Percentiles rank a stretch among this genome's conserved stretches.
Evolutionary conservation across 768 basidiomycete species (phyloP).

Genomic region (Pleurotus eryngii): DNA sequence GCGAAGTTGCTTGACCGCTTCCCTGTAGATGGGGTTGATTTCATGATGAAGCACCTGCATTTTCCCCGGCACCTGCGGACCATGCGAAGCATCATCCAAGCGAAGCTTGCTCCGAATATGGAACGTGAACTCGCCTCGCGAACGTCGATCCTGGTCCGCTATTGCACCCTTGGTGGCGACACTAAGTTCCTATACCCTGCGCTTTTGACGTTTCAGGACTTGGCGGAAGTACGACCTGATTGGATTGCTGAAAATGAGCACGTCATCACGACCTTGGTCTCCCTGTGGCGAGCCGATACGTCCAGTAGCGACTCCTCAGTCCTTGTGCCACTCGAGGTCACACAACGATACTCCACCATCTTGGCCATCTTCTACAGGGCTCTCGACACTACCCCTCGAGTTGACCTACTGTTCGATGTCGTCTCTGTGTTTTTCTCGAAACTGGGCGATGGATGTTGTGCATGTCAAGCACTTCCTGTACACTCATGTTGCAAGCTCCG

Average conservation of each 20-base stretch:
- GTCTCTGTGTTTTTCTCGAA: slow-evolving; percentile 77
- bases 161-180: slow-evolving; percentile 50
- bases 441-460: slow-evolving; percentile 78
- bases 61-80: slow-evolving; percentile 81
- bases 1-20: slow-evolving; percentile 92
- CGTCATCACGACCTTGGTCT: slow-evolving; percentile 68
- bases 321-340: slow-evolving; percentile 40
- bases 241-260: slow-evolving; percentile 73
- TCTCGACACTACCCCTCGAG: slow-evolving; percentile 65
- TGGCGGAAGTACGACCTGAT: slow-evolving; percentile 57
- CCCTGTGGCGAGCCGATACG: slow-evolving; percentile 64
- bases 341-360: slow-evolving; percentile 62
- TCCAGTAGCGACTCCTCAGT: slow-evolving; percentile 40
- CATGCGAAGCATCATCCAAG: slow-evolving; percentile 77
- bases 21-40: slow-evolving; percentile 78
- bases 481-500: slow-evolving; percentile 72
- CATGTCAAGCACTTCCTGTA: slow-evolving; percentile 83
- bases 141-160: slow-evolving; percentile 48
- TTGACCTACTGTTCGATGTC: slow-evolving; percentile 88
- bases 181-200: slow-evolving; percentile 58
- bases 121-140: slow-evolving; percentile 64
- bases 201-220: slow-evolving; percentile 73
- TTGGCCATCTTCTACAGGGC: slow-evolving; percentile 76
- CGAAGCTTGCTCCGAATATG: slow-evolving; percentile 72
- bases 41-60: slow-evolving; percentile 77